phyloP scores from a whole-genome alignment of 148 eudicot genomes.

The Diospyros lotus region DNA sequence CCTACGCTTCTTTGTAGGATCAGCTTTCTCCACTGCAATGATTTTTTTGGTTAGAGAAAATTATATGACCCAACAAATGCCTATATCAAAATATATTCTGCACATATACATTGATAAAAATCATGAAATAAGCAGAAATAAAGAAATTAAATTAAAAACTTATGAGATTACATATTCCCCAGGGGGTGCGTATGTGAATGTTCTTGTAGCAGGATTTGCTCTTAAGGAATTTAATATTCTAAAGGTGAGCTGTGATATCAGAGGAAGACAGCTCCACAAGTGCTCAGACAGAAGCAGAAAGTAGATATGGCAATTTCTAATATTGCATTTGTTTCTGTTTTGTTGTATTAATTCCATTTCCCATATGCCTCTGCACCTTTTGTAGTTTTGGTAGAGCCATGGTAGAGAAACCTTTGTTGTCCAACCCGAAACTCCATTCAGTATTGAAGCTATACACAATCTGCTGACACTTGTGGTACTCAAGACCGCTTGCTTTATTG shows the following conservation, averaged over 20 bases:
- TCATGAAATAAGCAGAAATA: not conserved
- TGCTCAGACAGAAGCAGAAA: slow-evolving; percentile 1
- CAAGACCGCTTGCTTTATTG: not conserved
- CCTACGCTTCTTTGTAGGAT: slow-evolving; percentile 56
- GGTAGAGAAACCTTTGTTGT: not conserved
- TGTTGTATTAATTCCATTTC: not conserved
- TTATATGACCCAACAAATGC: not conserved
- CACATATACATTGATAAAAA: not conserved
- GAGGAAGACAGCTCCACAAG: not conserved
- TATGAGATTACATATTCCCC: not conserved
- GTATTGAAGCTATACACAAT: not conserved
- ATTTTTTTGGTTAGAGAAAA: slow-evolving; percentile 11
- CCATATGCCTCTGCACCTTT: not conserved
- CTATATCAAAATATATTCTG: not conserved
- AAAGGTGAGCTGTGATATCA: too few species aligned
- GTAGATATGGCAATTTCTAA: not conserved
- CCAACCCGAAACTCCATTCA: not conserved
- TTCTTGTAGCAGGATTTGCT: too few species aligned
- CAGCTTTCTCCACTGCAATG: slow-evolving; percentile 38
- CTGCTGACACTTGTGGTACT: not conserved
- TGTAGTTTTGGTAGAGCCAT: not conserved
- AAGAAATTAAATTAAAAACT: not conserved
- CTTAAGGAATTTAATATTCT: too few species aligned
- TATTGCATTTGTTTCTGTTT: not conserved
- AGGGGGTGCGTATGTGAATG: too few species aligned